Percentiles rank a stretch among this genome's conserved stretches.
Evolutionary conservation across 768 basidiomycete species (phyloP).

Genomic region (Russula ochroleuca): DNA sequence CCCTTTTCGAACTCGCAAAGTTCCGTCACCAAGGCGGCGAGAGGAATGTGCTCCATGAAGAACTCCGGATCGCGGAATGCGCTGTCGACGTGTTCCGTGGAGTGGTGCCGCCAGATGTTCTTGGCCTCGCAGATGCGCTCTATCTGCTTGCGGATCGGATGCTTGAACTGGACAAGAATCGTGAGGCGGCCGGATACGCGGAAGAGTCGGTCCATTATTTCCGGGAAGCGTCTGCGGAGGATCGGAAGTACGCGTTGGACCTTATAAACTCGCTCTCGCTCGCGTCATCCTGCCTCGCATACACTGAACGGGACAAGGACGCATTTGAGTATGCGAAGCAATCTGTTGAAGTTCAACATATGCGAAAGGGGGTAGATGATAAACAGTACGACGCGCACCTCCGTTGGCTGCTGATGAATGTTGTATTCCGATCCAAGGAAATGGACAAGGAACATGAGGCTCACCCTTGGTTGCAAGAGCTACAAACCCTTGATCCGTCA

Average conservation of each 20-base stretch:
- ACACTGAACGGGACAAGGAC: constrained; percentile 3
- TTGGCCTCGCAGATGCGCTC: constrained; percentile 16
- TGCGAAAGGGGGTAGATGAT: background rate
- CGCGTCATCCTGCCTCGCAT: constrained; percentile 19
- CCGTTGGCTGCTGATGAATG: constrained; percentile 6
- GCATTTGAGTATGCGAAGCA: constrained; percentile 18
- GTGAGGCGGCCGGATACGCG: constrained; percentile 13
- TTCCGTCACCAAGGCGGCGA: background rate
- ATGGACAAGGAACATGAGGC: background rate
- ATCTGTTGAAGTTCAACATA: constrained; percentile 15
- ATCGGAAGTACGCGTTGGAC: constrained; percentile 5
- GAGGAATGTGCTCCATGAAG: background rate
- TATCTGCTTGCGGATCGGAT: constrained; percentile 13
- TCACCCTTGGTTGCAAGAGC: constrained; percentile 2
- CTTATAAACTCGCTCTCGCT: constrained; percentile 18
- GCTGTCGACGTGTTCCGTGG: constrained; percentile 15
- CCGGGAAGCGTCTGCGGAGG: constrained; percentile 2
- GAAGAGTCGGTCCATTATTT: constrained; percentile 20
- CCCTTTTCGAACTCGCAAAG: constrained; percentile 8
- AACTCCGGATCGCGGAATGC: constrained; percentile 1
- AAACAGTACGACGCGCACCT: background rate
- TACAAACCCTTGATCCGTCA: background rate
- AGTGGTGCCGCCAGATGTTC: constrained; percentile 4
- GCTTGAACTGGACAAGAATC: constrained; percentile 15
- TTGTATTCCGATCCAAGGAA: constrained; percentile 9